Evolutionary conservation across 257 asterid species (phyloP).

Genomic region (Galeopsis tetrahit): DNA sequence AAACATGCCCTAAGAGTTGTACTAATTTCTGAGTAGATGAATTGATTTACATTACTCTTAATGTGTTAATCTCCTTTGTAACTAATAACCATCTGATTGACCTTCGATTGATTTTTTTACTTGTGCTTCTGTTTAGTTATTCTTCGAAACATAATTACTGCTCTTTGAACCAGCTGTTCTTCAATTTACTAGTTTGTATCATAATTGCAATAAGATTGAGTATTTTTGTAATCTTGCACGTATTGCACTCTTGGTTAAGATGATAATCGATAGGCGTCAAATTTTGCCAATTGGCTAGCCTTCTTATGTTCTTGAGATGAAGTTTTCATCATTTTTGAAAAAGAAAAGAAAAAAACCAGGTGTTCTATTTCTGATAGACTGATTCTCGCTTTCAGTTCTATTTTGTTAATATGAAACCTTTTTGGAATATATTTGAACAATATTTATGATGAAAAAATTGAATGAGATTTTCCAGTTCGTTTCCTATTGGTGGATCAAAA

Average conservation of each 20-base stretch:
- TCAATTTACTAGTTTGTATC: not conserved
- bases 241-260: not conserved
- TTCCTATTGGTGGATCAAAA: slow-evolving; percentile 34
- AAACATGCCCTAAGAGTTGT: not conserved
- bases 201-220: no score
- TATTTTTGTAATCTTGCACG: not conserved
- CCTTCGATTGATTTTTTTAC: not conserved
- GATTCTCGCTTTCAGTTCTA: not conserved
- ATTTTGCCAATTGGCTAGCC: not conserved
- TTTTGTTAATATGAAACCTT: not conserved
- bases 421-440: not conserved
- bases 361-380: no score
- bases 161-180: not conserved
- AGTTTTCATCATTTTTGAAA: no score
- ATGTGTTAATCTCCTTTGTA: not conserved
- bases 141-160: not conserved
- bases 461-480: no score
- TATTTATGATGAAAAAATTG: no score
- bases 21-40: not conserved
- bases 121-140: not conserved
- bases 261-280: not conserved
- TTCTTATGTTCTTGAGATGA: not conserved
- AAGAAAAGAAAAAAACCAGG: no score
- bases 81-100: not conserved
- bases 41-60: not conserved